A percentile compares a stretch with the other conserved stretches of the same genome.
phyloP scores from a whole-genome alignment of 129 eudicot genomes.

The Ambrosia artemisiifolia region DNA sequence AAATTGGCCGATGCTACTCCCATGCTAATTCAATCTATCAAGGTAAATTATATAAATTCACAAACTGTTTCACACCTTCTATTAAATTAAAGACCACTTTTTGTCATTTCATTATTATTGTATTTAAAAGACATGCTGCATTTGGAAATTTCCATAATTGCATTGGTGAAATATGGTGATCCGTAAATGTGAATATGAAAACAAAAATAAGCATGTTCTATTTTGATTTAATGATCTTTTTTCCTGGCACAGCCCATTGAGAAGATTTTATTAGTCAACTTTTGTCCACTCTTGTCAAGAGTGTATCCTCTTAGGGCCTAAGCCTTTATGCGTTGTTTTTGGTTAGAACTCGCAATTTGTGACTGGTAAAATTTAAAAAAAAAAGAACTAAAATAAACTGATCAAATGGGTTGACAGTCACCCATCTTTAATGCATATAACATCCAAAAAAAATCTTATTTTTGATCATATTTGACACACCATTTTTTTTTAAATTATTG shows the following conservation, averaged over 20 bases:
- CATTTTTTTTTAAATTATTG: neutral
- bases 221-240: neutral
- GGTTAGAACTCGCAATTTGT: neutral
- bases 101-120: neutral
- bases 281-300: constrained; percentile 9
- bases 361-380: neutral
- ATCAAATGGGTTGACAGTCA: neutral
- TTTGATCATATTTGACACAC: neutral
- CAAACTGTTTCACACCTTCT: constrained; percentile 11
- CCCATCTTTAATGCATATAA: neutral
- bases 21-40: constrained; percentile 68
- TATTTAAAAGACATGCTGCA: constrained; percentile 1
- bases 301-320: neutral
- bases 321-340: neutral
- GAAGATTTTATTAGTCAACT: neutral
- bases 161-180: neutral
- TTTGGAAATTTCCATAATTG: neutral
- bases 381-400: neutral
- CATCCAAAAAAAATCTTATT: neutral
- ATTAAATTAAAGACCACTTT: constrained; percentile 1
- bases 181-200: neutral
- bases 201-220: neutral
- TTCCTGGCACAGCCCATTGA: neutral
- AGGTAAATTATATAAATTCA: constrained; percentile 41
- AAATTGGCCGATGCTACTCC: constrained; percentile 87